Base-by-base conservation (phyloP, 139 green algal genomes). In the Chlorella sorokiniana region DNA sequence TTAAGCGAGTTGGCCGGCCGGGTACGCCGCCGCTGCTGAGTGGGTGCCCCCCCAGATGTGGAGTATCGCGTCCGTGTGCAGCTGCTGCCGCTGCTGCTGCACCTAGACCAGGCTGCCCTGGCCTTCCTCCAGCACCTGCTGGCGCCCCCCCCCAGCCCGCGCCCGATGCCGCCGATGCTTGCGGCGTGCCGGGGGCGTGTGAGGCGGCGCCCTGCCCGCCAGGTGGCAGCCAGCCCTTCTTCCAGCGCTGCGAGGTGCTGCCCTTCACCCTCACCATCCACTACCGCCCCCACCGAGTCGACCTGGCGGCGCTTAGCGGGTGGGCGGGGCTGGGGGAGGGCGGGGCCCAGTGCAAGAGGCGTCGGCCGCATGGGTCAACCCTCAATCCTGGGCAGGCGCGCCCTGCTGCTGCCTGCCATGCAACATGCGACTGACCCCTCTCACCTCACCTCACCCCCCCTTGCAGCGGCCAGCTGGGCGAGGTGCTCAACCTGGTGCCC, bases 401-500 rank as follows among this genome's bases (percentile, higher is more conserved):
- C 16, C 16, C 48, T 56, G 48, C 16, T 11, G 16, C 48, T 56
- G 11, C 14, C 48, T 56, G 11, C 14, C 48, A 56, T 16, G 48
- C 16, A 11, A 11, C 14, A 25, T 16, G 48, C 48, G 48, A 56
- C 48, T 56, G 48, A 40, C 33, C 62, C 31, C 3, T 69, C n/a
- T 69, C 27, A 6, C 31, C 20, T 44, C 33, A 27, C 6, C 62
- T 69, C 29, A n/a, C 42, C 29, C 38, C 35, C 8, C 33, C 1
- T 78, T 72, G 48, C 59, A 79, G 80, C 29, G 91, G 91, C 3
- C 76, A 81, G 29, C 52, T 90, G n/a, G 7, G 84, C 8, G 89
- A 95, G 87, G 84, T 95, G n/a, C 62, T 94, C 8, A 95, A 95
- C 78, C 69, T 96, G 70, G 88, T 94, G 70, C 90, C 90, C 37